Percentiles rank a stretch among this genome's conserved stretches.
Evolutionary conservation across 2,329 filamentous ascomycete species (phyloP).

Genomic region (Biscogniauxia sp.): DNA sequence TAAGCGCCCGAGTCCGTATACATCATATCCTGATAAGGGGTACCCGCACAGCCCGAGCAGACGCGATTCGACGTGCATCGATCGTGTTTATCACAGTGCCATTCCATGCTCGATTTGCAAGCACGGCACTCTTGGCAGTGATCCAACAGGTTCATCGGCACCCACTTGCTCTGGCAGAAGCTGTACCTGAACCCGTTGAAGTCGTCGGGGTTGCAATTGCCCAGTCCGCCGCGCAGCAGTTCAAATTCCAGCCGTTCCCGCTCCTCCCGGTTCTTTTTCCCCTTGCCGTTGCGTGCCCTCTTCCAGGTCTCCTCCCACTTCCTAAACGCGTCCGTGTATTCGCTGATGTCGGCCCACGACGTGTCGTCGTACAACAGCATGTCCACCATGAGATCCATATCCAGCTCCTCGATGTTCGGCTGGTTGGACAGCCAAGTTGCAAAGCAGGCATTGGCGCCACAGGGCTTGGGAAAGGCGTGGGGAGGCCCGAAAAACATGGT

Average conservation of each 20-base stretch:
- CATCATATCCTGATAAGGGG: slow-evolving; percentile 23
- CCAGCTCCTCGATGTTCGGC: slow-evolving; percentile 34
- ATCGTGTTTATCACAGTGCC: slow-evolving; percentile 34
- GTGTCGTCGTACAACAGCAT: slow-evolving; percentile 34
- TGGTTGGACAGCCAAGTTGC: slow-evolving; percentile 35
- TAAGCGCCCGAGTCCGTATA: slow-evolving; percentile 16
- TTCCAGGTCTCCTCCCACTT: slow-evolving; percentile 34
- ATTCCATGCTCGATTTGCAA: slow-evolving; percentile 30
- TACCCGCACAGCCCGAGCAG: slow-evolving; percentile 28
- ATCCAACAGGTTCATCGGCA: slow-evolving; percentile 27
- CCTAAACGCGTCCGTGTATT: slow-evolving; percentile 28
- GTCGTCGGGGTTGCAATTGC: slow-evolving; percentile 29
- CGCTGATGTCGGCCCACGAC: slow-evolving; percentile 31
- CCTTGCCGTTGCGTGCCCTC: slow-evolving; percentile 27
- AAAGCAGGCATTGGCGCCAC: slow-evolving; percentile 33
- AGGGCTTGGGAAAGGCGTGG: slow-evolving; percentile 29
- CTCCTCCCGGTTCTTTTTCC: slow-evolving; percentile 31
- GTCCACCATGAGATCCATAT: slow-evolving; percentile 34
- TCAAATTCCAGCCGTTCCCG: slow-evolving; percentile 34
- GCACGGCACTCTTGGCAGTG: slow-evolving; percentile 33
- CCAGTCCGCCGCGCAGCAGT: slow-evolving; percentile 32
- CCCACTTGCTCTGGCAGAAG: slow-evolving; percentile 33
- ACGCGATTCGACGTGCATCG: slow-evolving; percentile 30
- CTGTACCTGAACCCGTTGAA: slow-evolving; percentile 35
- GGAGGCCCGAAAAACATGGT: slow-evolving; percentile 32